These are phyloP conservation scores for Alternaria conjuncta DNA, from an alignment of 2,329 filamentous ascomycete species.

Conservation along the genomic window DNA sequence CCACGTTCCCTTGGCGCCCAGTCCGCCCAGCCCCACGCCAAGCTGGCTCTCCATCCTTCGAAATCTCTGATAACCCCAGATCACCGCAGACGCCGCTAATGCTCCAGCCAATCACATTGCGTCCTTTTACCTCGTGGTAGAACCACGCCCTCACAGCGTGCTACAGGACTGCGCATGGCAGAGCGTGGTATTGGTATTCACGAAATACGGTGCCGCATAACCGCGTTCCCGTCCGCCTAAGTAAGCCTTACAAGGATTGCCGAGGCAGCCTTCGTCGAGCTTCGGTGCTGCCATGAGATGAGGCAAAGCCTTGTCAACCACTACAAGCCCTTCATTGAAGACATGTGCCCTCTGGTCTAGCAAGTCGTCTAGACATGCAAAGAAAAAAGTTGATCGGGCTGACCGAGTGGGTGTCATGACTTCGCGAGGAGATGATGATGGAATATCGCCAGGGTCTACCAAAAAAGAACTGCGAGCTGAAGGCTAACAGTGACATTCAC, in stretches of 20 bases:
- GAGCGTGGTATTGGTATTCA: background rate
- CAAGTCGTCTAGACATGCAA: background rate
- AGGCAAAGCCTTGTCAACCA: background rate
- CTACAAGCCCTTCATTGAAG: background rate
- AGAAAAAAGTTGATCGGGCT: background rate
- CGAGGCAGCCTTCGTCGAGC: conserved; percentile 1
- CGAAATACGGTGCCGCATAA: conserved; percentile 1
- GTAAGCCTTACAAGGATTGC: conserved; percentile 8
- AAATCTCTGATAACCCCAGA: conserved; percentile 10
- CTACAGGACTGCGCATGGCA: background rate
- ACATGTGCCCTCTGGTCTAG: background rate
- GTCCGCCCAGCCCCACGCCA: conserved; percentile 2
- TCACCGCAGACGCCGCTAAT: background rate
- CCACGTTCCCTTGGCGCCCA: conserved; percentile 9
- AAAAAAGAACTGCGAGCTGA: background rate
- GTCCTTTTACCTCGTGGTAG: background rate
- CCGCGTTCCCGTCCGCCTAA: background rate
- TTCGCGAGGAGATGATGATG: background rate
- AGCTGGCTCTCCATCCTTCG: background rate
- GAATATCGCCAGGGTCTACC: background rate
- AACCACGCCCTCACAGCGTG: background rate
- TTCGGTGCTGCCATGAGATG: background rate
- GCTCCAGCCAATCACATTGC: background rate
- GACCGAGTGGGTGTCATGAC: background rate
- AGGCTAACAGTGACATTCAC: background rate